Conservation (phyloP, 176 grass and related monocot genomes). For the Aegilops sharonensis region DNA sequence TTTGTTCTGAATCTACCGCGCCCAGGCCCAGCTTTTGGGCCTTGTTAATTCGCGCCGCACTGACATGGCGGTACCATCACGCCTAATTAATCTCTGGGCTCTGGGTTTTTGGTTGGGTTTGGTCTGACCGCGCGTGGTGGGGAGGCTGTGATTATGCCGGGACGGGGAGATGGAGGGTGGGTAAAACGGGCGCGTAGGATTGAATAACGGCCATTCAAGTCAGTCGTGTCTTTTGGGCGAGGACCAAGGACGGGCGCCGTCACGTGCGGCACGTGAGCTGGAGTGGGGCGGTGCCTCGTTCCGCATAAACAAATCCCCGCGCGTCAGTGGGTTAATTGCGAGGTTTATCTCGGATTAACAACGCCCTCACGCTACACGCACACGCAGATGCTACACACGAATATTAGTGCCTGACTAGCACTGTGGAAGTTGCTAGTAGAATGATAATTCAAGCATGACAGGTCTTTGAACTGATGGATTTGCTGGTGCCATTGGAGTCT, state of each 20-base stretch:
- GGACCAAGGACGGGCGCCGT: constrained; percentile 27
- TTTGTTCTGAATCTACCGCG: constrained; percentile 34
- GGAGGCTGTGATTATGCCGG: not conserved
- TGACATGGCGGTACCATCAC: not conserved
- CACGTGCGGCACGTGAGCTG: constrained; percentile 52
- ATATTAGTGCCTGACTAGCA: too few species aligned
- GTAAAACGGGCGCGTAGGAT: constrained; percentile 15
- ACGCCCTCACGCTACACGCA: constrained; percentile 16
- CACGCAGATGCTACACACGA: not conserved
- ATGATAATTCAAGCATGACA: too few species aligned
- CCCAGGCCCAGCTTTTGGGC: constrained; percentile 20
- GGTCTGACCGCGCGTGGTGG: not conserved
- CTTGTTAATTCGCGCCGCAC: constrained; percentile 5
- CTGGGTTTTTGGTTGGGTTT: not conserved
- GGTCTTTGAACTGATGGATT: too few species aligned
- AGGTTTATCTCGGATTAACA: constrained; percentile 24
- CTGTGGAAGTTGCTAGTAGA: too few species aligned
- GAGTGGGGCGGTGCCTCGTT: constrained; percentile 64
- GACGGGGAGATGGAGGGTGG: not conserved
- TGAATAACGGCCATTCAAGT: not conserved
- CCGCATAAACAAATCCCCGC: constrained; percentile 45
- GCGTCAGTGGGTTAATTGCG: constrained; percentile 43
- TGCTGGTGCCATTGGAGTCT: too few species aligned
- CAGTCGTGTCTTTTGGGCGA: constrained; percentile 21
- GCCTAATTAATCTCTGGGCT: not conserved